Base-by-base conservation (phyloP, 108 stramenopile species). In the Bacterosira constricta region DNA sequence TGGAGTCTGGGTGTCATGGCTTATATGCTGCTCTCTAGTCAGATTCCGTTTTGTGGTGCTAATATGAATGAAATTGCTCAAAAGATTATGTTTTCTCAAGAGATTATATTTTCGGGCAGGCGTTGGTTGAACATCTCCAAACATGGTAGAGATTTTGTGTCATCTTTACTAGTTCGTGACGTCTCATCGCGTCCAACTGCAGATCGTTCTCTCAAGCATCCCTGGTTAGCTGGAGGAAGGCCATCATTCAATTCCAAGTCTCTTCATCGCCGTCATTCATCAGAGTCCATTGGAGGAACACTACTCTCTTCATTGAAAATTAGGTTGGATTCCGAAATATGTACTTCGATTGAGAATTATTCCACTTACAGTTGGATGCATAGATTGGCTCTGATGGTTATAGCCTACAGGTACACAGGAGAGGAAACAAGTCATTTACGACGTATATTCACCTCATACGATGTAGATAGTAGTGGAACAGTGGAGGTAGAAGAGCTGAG, bases 1-100 rank as follows among this genome's bases (percentile, higher is more conserved):
- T 97, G 95, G 95, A 77, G 77, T 15, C 55, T 93, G 2, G 92
- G 92, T 50, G 89, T 93, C 6, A 80, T 93, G 59, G 63, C 86
- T 1, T 90, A 79, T 67, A 93, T 93, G 92, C 73, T 93, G 6
- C 66, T 90, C 31, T 84, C 80, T 8, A 82, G 80, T 53, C 79
- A 83, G 23, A 83, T 90, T 56, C 92, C 92, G 11, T 93, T 90
- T 81, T 88, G 75, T 63, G 89, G 89, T 9, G 76, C 72, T 34
- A 83, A 71, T 11, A 66, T 87, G 66, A 26, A 76, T 25, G 77
- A 77, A n/a, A 82, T 91, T 50, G 80, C 88, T 2, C 80, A 87
- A 26, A 72, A 84, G 29, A 91, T 91, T 36, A 73, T 88, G 78
- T n/a, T n/a, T n/a, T n/a, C n/a, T 66, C 78, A 12, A 68, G 82